Base-by-base conservation (phyloP, 1,284 basidiomycete genomes). In the Cryptococcus deneoformans region DNA sequence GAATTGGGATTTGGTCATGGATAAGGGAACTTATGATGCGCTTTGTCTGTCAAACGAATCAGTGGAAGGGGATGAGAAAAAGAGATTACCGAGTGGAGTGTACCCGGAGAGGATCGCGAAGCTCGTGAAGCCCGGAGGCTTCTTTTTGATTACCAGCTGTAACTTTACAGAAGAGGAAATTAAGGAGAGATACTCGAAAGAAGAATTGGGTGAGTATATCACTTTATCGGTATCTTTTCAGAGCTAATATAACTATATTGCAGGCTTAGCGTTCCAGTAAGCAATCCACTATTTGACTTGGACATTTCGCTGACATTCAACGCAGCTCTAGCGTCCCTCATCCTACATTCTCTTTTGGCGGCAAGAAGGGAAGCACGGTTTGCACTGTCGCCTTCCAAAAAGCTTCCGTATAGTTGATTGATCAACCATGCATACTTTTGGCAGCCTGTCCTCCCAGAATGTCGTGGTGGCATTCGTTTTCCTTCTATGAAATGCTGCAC, bases 101-200 rank as follows among this genome's bases (percentile, higher is more conserved):
- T 78, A 78, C 52, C 77, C 77, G 14, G 75, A 77, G 48, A 63
- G 64, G 39, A 61, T 77, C 6, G 64, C 70, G 1, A 63, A 60
- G 52, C 59, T 78, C 29, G 75, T 78, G 29, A 67, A 63, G 43
- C 52, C 62, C 0, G 73, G 71, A 20, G 77, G 76, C 6, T 77
- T 64, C 65, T 77, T 78, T 78, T 68, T 78, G 53, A 78, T 78
- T 54, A 78, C 77, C n/a, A 76, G 75, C 53, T 78, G 77, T 59
- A 78, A 78, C 60, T 78, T 78, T 46, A 78, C 77, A 1, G 77
- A 77, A 54, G 71, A 76, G 54, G 77, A 78, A 63, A 67, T 76
- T 53, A 75, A 71, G 62, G 53, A 56, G 53, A 56, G 72, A 36
- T 78, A 67, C 60, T 68, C 66, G 3, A 63, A 56, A 49, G 62